A percentile compares a stretch with the other conserved stretches of the same genome.
These are phyloP conservation scores for Prunus mume DNA, from an alignment of 306 rosid genomes.

Conservation along the genomic window DNA sequence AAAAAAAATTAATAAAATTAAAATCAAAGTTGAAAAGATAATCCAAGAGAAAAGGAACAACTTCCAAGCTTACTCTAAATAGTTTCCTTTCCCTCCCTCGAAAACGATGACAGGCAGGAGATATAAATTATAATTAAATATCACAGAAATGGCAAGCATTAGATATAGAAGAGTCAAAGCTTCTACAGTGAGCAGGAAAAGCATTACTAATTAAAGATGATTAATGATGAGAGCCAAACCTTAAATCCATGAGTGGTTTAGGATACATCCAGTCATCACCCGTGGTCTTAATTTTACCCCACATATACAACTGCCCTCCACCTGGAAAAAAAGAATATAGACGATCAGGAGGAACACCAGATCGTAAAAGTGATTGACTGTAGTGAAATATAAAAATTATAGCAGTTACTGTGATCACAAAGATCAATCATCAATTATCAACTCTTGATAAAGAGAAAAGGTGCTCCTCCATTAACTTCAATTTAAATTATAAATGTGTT, in stretches of 20 bases:
- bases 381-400: neutral
- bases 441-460: neutral
- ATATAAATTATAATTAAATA: neutral
- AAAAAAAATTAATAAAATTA: neutral
- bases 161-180: neutral
- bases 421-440: neutral
- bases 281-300: slow-evolving; percentile 84
- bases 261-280: slow-evolving; percentile 99
- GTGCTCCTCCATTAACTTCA: neutral
- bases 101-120: neutral
- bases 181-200: neutral
- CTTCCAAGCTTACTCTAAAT: neutral
- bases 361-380: neutral
- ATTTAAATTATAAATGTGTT: neutral
- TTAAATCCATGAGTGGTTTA: slow-evolving; percentile 94
- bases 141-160: neutral
- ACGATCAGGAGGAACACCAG: slow-evolving; percentile 1
- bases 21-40: neutral
- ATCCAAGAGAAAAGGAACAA: neutral
- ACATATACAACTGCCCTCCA: slow-evolving; percentile 96
- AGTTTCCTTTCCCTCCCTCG: neutral
- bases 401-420: neutral
- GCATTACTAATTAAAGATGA: neutral
- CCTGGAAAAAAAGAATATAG: slow-evolving; percentile 44
- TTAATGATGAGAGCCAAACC: slow-evolving; percentile 43